phyloP scores from a whole-genome alignment of 495 filamentous ascomycete genomes.

The Neurospora sp. region DNA sequence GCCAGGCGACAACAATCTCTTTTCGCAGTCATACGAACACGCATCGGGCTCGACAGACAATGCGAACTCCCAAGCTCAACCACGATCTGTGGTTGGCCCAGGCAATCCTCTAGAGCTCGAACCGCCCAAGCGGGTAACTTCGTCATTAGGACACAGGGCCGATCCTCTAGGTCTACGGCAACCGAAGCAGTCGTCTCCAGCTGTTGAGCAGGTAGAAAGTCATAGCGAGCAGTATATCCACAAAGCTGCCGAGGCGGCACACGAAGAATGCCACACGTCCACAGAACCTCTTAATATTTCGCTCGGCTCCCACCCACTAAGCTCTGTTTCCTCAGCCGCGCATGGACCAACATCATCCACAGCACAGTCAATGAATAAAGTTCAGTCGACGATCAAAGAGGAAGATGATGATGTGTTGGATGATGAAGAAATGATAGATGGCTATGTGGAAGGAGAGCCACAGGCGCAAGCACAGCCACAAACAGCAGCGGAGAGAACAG shows the following conservation, averaged over 20 bases:
- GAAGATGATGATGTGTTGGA: slow-evolving; percentile 45
- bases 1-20: slow-evolving; percentile 38
- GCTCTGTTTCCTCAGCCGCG: slow-evolving; percentile 21
- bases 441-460: slow-evolving; percentile 30
- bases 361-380: slow-evolving; percentile 30
- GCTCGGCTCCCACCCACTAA: slow-evolving; percentile 31
- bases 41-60: slow-evolving; percentile 30
- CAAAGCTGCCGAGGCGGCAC: slow-evolving; percentile 28
- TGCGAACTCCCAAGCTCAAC: slow-evolving; percentile 33
- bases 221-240: slow-evolving; percentile 28
- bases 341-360: slow-evolving; percentile 10
- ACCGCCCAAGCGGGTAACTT: slow-evolving; percentile 21
- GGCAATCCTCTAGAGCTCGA: slow-evolving; percentile 26
- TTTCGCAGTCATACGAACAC: slow-evolving; percentile 40
- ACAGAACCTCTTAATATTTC: slow-evolving; percentile 31
- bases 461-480: slow-evolving; percentile 41
- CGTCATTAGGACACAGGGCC: slow-evolving; percentile 30
- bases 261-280: slow-evolving; percentile 36
- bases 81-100: slow-evolving; percentile 27
- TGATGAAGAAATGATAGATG: slow-evolving; percentile 41
- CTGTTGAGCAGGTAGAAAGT: slow-evolving; percentile 30
- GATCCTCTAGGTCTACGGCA: slow-evolving; percentile 38
- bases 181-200: slow-evolving; percentile 28
- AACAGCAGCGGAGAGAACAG: slow-evolving; percentile 59
- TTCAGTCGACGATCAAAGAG: slow-evolving; percentile 36